phyloP scores from a whole-genome alignment of 2,329 filamentous ascomycete species.

The Akanthomyces lecanii region DNA sequence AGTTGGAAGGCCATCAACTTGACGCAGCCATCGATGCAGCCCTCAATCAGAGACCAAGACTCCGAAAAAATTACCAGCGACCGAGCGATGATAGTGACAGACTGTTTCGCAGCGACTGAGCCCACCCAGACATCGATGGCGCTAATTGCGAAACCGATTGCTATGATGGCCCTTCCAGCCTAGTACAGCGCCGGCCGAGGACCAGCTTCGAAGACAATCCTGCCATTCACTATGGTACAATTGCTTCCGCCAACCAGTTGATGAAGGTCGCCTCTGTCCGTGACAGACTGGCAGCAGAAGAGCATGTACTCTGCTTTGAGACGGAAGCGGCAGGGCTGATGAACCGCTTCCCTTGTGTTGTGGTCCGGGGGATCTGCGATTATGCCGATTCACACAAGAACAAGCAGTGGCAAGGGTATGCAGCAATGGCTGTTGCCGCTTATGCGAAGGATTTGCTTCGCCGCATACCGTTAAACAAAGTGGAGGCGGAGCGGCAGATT shows the following conservation, averaged over 20 bases:
- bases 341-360: background rate
- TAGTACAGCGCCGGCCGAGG: background rate
- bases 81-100: background rate
- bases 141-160: background rate
- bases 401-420: slow-evolving; percentile 19
- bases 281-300: background rate
- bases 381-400: background rate
- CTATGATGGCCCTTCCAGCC: background rate
- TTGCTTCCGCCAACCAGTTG: background rate
- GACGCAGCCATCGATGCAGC: background rate
- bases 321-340: background rate
- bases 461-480: background rate
- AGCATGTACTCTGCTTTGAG: background rate
- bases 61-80: background rate
- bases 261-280: background rate
- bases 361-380: background rate
- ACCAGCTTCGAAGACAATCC: background rate
- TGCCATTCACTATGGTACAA: background rate
- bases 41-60: background rate
- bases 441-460: slow-evolving; percentile 21
- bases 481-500: slow-evolving; percentile 1
- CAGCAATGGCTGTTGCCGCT: slow-evolving; percentile 23
- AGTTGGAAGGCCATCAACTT: background rate
- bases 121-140: background rate
- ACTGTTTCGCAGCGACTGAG: background rate